Evolutionary conservation across 2,329 filamentous ascomycete species (phyloP).

Genomic region (Diaporthe destruens): DNA sequence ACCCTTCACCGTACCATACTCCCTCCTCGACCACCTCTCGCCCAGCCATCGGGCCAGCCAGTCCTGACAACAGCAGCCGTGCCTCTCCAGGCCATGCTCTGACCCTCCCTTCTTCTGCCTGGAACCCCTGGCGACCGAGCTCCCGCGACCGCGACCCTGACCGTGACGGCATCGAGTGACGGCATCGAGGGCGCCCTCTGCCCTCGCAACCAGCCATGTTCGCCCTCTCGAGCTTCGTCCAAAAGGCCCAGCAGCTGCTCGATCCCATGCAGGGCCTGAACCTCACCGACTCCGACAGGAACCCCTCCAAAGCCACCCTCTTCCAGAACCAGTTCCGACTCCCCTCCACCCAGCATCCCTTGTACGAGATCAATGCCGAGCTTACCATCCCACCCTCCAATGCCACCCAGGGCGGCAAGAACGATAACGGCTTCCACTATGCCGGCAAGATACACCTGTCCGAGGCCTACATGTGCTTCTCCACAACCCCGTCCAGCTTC

Average conservation of each 20-base stretch:
- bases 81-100: conserved; percentile 33
- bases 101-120: neutral
- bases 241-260: conserved; percentile 95
- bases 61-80: neutral
- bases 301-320: conserved; percentile 90
- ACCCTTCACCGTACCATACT: neutral
- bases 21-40: neutral
- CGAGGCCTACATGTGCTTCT: conserved; percentile 96
- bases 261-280: conserved; percentile 85
- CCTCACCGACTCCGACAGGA: conserved; percentile 79
- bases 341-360: conserved; percentile 88
- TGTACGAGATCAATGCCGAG: conserved; percentile 97
- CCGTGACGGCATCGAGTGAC: conserved; percentile 35
- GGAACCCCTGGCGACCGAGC: conserved; percentile 27
- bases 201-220: conserved; percentile 62
- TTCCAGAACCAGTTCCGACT: conserved; percentile 98
- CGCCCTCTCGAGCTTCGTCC: conserved; percentile 82
- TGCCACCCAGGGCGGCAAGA: conserved; percentile 77
- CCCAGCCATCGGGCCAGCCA: neutral
- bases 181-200: conserved; percentile 39
- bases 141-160: conserved; percentile 4
- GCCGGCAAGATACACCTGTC: conserved; percentile 93
- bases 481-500: conserved; percentile 91
- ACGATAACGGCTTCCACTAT: conserved; percentile 86
- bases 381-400: conserved; percentile 85